Evolutionary conservation across 192 early-diverging fungal species (phyloP).

Genomic region (Dimargaris xerosporica): DNA sequence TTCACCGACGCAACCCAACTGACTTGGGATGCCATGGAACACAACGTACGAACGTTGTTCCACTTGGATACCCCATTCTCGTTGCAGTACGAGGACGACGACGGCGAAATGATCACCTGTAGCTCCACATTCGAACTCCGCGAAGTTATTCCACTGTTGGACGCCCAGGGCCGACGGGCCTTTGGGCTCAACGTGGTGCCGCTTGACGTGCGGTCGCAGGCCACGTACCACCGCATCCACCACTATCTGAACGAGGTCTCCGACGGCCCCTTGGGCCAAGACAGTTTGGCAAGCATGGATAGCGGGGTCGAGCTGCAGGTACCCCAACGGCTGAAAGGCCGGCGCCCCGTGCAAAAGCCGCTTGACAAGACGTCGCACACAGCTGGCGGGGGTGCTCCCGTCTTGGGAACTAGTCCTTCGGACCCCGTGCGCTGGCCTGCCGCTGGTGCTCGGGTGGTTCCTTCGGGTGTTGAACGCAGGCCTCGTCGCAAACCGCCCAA

Average conservation of each 20-base stretch:
- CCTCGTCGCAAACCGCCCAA: not conserved
- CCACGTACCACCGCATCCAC: conserved; percentile 1
- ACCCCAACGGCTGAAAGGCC: not conserved
- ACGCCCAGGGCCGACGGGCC: not conserved
- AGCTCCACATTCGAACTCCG: conserved; percentile 9
- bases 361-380: not conserved
- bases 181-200: not conserved
- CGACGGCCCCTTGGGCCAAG: not conserved
- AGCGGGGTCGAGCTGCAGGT: conserved; percentile 3
- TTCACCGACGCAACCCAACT: not conserved
- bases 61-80: not conserved
- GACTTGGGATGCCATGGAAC: conserved; percentile 8
- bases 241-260: conserved; percentile 2
- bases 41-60: conserved; percentile 8
- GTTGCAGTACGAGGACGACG: conserved; percentile 8
- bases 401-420: not conserved
- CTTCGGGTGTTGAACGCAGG: conserved; percentile 1
- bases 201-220: conserved; percentile 4
- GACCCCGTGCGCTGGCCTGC: conserved; percentile 4
- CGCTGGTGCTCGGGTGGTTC: not conserved
- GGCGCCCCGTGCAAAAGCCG: not conserved
- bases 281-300: conserved; percentile 1
- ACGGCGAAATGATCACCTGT: conserved; percentile 7
- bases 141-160: conserved; percentile 4
- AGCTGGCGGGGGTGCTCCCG: not conserved